Evolutionary conservation across 306 rosid genomes (phyloP), one percentile per base, ranked within the genome.

Genomic region (Vicia faba): DNA sequence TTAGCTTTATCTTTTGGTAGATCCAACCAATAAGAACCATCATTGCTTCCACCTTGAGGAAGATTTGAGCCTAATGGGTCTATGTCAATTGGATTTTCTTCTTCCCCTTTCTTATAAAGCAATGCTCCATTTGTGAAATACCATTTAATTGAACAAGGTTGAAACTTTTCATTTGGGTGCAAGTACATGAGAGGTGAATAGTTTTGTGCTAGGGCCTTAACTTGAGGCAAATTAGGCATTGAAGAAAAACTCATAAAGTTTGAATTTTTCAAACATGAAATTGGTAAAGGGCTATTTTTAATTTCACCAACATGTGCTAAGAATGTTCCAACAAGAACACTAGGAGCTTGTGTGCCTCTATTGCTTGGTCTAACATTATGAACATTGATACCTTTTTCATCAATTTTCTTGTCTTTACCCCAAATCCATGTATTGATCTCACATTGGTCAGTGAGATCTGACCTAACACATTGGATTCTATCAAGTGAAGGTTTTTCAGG

Each of bases 261-360:
- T 41, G 19, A 18, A 23, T 55, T 77, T 33, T 70, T 77, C 76
- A 77, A 77, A 64, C 81, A 77, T 6, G 76, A 14, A 55, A 77
- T 64, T 0, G 81, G 72, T 11, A 77, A 15, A 64, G 76, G n/a
- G 18, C 9, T 26, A 56, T 43, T 18, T 7, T 46, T 70, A 36
- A 5, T 7, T 23, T 26, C 51, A 64, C 81, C 81, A 63, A 20
- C n/a, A 1, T 70, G 80, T 0, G 76, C 72, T 3, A 77, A 56
- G n/a, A 77, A 77, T 0, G 81, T 70, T 31, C 81, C 81, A 5
- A 70, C 81, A 64, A 64, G 31, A 45, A 77, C 81, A 36, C 81
- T 51, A 15, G 45, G 68, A 3, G 76, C 76, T 64, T 70, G 29
- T 28, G 14, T 56, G 0, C 81, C 72, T 64, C 76, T 77, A 9